These are phyloP conservation scores for Cenchrus fungigraminus DNA, from an alignment of 176 grass and related monocot genomes.

Conservation along the genomic window DNA sequence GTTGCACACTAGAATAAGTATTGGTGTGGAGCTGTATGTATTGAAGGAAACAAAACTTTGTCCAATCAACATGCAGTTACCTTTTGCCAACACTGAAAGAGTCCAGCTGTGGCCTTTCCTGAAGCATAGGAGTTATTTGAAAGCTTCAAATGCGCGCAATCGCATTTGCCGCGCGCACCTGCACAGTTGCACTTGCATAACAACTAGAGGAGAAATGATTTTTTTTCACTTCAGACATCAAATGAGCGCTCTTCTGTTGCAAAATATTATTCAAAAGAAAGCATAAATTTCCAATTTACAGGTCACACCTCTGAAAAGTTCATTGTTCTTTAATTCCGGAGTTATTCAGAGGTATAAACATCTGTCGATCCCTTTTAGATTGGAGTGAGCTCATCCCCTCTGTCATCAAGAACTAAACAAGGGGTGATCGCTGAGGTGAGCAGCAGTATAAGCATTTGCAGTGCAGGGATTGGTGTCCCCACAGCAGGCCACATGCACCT, in stretches of 20 bases:
- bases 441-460: not conserved
- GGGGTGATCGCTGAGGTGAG: conserved; percentile 7
- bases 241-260: not conserved
- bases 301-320: not conserved
- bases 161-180: not conserved
- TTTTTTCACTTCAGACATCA: conserved; percentile 5
- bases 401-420: conserved; percentile 52
- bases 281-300: conserved; percentile 4
- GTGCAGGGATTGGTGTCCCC: conserved; percentile 34
- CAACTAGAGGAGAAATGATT: not conserved
- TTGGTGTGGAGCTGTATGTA: not conserved
- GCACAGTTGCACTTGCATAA: conserved; percentile 15
- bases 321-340: conserved; percentile 2
- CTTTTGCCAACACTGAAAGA: conserved; percentile 22
- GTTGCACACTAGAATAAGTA: conserved; percentile 15
- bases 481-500: conserved; percentile 48
- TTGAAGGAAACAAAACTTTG: conserved; percentile 7
- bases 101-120: not conserved
- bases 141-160: conserved; percentile 6
- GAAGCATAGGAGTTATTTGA: conserved; percentile 3
- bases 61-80: not conserved
- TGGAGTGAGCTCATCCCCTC: not conserved
- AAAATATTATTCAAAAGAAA: conserved; percentile 21
- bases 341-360: conserved; percentile 9
- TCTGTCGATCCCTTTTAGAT: conserved; percentile 42